Evolutionary conservation across 2,329 filamentous ascomycete genomes (phyloP).

Genomic region (Fusarium sp.): DNA sequence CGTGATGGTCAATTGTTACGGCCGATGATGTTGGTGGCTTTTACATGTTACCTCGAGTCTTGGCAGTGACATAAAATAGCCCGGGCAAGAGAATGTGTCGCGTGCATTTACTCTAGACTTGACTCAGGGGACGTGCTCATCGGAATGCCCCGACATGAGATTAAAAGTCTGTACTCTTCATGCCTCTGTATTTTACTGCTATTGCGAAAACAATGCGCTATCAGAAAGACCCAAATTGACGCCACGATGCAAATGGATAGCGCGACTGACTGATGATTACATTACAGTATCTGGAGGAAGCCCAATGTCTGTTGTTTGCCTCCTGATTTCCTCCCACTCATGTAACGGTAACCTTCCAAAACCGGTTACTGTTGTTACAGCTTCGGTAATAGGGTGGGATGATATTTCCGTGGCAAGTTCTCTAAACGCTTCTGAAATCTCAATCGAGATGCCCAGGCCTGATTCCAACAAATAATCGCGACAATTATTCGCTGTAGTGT

Average conservation of each 20-base stretch:
- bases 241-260: background rate
- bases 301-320: background rate
- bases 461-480: background rate
- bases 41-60: background rate
- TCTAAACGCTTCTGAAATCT: background rate
- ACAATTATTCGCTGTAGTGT: background rate
- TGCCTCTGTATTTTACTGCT: background rate
- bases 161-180: background rate
- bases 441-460: background rate
- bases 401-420: constrained; percentile 2
- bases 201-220: background rate
- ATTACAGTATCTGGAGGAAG: background rate
- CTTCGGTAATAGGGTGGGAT: constrained; percentile 13
- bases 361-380: constrained; percentile 1
- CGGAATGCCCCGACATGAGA: background rate
- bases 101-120: background rate
- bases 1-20: background rate
- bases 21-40: background rate
- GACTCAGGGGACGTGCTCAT: background rate
- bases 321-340: constrained; percentile 3
- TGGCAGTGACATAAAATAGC: background rate
- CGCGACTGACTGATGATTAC: background rate
- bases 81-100: background rate
- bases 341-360: constrained; percentile 42
- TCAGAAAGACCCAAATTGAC: background rate